These are phyloP conservation scores for Trichothecium roseum DNA, from an alignment of 2,329 filamentous ascomycete genomes.

Conservation along the genomic window DNA sequence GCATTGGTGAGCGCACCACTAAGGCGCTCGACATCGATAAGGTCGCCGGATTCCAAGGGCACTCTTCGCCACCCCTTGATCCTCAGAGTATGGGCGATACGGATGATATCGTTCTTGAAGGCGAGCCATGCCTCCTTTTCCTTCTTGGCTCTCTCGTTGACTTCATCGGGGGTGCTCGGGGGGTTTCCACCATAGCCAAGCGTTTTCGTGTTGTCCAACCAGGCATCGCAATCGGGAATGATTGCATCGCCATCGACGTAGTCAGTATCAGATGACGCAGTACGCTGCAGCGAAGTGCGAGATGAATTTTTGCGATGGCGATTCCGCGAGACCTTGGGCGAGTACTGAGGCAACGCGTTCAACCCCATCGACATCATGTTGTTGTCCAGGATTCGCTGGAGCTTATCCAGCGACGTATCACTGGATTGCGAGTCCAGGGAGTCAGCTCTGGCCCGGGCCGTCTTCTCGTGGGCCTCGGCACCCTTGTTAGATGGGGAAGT, in stretches of 20 bases:
- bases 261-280: slow-evolving; percentile 74
- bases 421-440: slow-evolving; percentile 59
- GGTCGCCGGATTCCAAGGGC: slow-evolving; percentile 57
- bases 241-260: slow-evolving; percentile 68
- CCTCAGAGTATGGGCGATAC: slow-evolving; percentile 76
- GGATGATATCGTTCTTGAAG: slow-evolving; percentile 89
- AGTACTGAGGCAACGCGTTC: slow-evolving; percentile 28
- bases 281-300: slow-evolving; percentile 27
- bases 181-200: slow-evolving; percentile 57
- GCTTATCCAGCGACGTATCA: slow-evolving; percentile 63
- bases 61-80: slow-evolving; percentile 89
- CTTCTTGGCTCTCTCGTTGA: slow-evolving; percentile 5
- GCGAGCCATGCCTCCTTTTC: slow-evolving; percentile 69
- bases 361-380: slow-evolving; percentile 47
- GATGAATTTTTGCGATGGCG: slow-evolving; percentile 22
- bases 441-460: slow-evolving; percentile 25
- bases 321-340: slow-evolving; percentile 30
- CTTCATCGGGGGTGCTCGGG: slow-evolving; percentile 40
- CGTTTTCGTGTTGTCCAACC: slow-evolving; percentile 84
- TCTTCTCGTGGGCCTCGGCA: slow-evolving; percentile 11
- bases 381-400: slow-evolving; percentile 71
- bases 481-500: slow-evolving; percentile 1
- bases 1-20: slow-evolving; percentile 94
- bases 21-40: slow-evolving; percentile 61
- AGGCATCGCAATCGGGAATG: slow-evolving; percentile 77